phyloP scores from a whole-genome alignment of 352 stramenopile species.

The Phytophthora fragariaefolia region DNA sequence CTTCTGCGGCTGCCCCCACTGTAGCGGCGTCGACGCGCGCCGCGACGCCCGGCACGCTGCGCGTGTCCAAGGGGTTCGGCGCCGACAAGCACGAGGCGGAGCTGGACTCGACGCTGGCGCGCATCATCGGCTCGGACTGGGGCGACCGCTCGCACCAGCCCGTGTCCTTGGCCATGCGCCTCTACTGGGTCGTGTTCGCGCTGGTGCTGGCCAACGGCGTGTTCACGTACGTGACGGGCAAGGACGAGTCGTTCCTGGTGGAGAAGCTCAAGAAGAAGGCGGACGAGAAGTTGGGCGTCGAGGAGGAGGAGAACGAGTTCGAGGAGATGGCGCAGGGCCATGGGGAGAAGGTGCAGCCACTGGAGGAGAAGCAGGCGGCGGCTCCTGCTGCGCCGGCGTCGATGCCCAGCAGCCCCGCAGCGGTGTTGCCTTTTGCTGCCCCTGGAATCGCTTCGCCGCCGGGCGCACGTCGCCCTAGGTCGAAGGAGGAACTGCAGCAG shows the following conservation, averaged over 20 bases:
- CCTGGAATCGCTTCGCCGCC: constrained; percentile 21
- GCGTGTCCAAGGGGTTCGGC: constrained; percentile 43
- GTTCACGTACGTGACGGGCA: constrained; percentile 61
- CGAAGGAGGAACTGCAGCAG: constrained; percentile 52
- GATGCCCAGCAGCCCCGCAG: constrained; percentile 21
- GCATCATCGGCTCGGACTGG: constrained; percentile 81
- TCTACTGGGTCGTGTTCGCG: constrained; percentile 75
- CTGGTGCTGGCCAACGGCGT: constrained; percentile 65
- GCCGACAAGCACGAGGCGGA: constrained; percentile 50
- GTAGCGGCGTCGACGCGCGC: constrained; percentile 14
- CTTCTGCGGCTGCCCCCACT: not conserved
- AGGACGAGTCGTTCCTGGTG: constrained; percentile 63
- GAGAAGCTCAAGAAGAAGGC: constrained; percentile 62
- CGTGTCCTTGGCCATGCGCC: constrained; percentile 70
- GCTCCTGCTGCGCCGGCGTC: constrained; percentile 17
- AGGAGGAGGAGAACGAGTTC: constrained; percentile 58
- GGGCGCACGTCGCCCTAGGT: constrained; percentile 24
- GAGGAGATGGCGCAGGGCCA: constrained; percentile 26
- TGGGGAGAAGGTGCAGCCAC: constrained; percentile 1
- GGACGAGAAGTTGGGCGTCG: constrained; percentile 55
- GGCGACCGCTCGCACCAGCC: constrained; percentile 69
- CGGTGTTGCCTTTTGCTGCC: constrained; percentile 49
- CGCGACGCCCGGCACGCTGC: constrained; percentile 41
- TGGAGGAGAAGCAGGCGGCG: constrained; percentile 2
- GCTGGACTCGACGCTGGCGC: constrained; percentile 63